Base-by-base conservation (phyloP, 768 basidiomycete genomes). In the Rhizopogon rudus region DNA sequence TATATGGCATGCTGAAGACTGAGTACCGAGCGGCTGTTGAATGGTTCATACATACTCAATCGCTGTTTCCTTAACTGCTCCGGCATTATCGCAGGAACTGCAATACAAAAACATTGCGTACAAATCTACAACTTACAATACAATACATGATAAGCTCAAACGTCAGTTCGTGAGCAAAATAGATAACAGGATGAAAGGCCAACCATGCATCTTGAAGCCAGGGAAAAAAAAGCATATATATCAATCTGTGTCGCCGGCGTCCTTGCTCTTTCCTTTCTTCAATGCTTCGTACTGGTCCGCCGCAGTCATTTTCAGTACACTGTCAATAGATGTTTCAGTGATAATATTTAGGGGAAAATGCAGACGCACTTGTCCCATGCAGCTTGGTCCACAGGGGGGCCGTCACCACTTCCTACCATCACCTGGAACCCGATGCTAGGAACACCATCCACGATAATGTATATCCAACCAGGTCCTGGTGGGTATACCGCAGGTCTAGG, bases 391-490 rank as follows among this genome's bases (percentile, higher is more conserved):
- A 86, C 75, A 16, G 77, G 72, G 12, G 90, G 90, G 10, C 75
- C 74, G 52, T 69, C 63, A 10, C 89, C 90, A 58, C 79, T 75
- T 2, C 91, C 91, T 17, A 92, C 71, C 79, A 91, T 83, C 1
- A 88, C 69, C 65, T 79, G 81, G 58, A 72, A 66, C 2, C 83
- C 88, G 40, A 70, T 68, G 61, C 87, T 88, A 1, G 89, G 86
- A 7, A 87, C 70, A n/a, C 77, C 87, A 53, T 82, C 74, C 3
- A 77, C 78, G 20, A 91, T 72, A n/a, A 91, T 62, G 59, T 80
- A 86, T 12, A 93, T 58, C 82, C 84, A 92, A 12, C 81, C 91
- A 2, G 91, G 89, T 5, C 91, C 91, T 45, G 91, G 91, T 8
- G 91, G 88, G 57, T 91, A 91, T 14, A 91, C 66, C 51, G 72